Evolutionary conservation across 768 basidiomycete species (phyloP), one percentile per base, ranked within the genome.

Genomic region (Calocybe gangraenosa): DNA sequence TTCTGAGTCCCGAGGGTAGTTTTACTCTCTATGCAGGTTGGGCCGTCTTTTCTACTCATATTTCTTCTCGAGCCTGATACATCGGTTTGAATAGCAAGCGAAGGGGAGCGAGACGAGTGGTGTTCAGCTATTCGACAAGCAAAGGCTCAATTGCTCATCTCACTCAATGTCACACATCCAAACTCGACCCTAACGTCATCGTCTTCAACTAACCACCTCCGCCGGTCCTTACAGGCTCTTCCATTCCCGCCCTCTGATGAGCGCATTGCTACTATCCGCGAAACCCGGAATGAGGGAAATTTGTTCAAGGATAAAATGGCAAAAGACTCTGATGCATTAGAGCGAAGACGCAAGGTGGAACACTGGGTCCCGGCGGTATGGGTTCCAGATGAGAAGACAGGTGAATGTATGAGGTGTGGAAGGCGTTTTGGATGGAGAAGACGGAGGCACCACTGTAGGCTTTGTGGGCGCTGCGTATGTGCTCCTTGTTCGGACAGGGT

Each of bases 291-390:
- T 33, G 50, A 52, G 19, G 51, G 52, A 20, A 48, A 49, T 23
- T 48, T 47, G 32, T 49, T 40, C 2, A 61, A 60, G 44, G 49
- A 34, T 17, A 59, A 56, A 38, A 57, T 33, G 47, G 48, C 49
- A 25, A 38, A 37, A 25, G 37, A 45, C 35, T 51, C 48, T 32
- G 20, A 50, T 46, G 54, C 40, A 42, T 41, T 41, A 42, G 69
- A 73, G 52, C 66, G 71, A 53, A 60, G 79, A 33, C 69, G 72
- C 8, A 75, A 68, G 57, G 84, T 87, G 43, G 87, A 87, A 36
- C 81, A 87, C 62, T 95, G 92, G 69, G 80, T 92, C 1, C 92
- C 93, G 3, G 87, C 93, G 0, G 78, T 95, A 19, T 96, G 93
- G 93, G 83, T 94, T 22, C 91, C 93, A 0, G 91, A 96, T 58